Conservation (phyloP, 2,329 filamentous ascomycete species). For the Neophaeococcomyces aloes region DNA sequence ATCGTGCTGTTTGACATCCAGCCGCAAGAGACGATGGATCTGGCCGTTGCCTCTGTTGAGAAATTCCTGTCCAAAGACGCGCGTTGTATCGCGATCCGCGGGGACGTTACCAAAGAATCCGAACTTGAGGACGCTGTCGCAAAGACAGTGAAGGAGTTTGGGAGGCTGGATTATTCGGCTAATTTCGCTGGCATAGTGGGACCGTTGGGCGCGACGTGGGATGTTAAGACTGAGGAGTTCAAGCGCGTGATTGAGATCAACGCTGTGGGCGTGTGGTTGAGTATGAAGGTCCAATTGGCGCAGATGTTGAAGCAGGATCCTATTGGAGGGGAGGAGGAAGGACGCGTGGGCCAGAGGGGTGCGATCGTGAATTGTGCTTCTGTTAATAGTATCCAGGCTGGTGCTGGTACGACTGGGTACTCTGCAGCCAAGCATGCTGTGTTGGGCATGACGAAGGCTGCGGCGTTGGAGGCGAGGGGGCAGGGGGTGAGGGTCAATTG, state of each 20-base stretch:
- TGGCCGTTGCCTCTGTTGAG: slow-evolving; percentile 11
- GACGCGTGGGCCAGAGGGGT: slow-evolving; percentile 12
- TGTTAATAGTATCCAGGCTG: slow-evolving; percentile 17
- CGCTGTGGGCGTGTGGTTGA: slow-evolving; percentile 93
- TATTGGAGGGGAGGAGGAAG: slow-evolving; percentile 13
- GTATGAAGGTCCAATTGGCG: slow-evolving; percentile 73
- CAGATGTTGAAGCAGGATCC: slow-evolving; percentile 18
- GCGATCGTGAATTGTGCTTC: slow-evolving; percentile 35
- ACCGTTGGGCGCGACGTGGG: slow-evolving; percentile 8
- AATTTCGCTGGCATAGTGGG: slow-evolving; percentile 78
- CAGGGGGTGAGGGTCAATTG: slow-evolving; percentile 13
- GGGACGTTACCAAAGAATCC: slow-evolving; percentile 15
- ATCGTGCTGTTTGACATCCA: slow-evolving; percentile 26
- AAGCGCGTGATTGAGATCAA: slow-evolving; percentile 87
- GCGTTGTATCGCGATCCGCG: slow-evolving; percentile 12
- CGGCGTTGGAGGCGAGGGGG: slow-evolving; percentile 12
- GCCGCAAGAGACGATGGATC: slow-evolving; percentile 11
- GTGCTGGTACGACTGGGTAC: slow-evolving; percentile 14
- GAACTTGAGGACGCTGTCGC: slow-evolving; percentile 14
- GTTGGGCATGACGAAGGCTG: slow-evolving; percentile 15
- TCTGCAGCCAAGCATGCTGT: slow-evolving; percentile 17
- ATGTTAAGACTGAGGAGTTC: slow-evolving; percentile 63
- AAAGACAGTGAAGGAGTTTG: slow-evolving; percentile 15
- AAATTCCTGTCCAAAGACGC: slow-evolving; percentile 12
- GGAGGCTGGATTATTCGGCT: slow-evolving; percentile 73